Base-by-base conservation (phyloP, 2,329 filamentous ascomycete species). In the Gliomastix tumulicola region DNA sequence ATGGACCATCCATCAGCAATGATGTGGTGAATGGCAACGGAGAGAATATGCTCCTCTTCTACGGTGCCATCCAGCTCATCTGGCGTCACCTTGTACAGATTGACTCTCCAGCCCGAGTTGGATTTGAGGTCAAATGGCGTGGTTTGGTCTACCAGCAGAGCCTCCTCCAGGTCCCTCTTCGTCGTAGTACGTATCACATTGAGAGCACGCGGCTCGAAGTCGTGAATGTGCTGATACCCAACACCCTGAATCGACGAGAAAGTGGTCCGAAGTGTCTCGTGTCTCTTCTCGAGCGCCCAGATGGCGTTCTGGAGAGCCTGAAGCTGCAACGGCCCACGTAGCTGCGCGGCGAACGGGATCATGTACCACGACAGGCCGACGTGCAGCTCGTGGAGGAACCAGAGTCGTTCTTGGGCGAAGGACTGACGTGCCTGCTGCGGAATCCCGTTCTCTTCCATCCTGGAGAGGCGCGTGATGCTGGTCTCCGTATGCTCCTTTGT, bases 401-500 rank as follows among this genome's bases (percentile, higher is more conserved):
- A 49, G 2, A 49, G 33, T 5, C 47, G 42, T 8, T 39, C 42
- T 30, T 49, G 47, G 18, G 46, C 45, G 39, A 44, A 49, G 5
- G 47, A 49, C 20, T 49, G 47, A n/a, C n/a, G n/a, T n/a, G n/a
- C n/a, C 23, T 48, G 38, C 4, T 47, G 37, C 5, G 47, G 45
- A 27, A 40, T 40, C 9, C 12, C 22, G 16, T 35, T 15, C 15
- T 36, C 30, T 15, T 34, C 31, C 19, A 21, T 34, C 3, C 25
- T 37, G 9, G 31, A 37, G 15, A 31, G 21, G 23, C 22, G 21
- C 17, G 34, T 34, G 19, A 38, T 21, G 16, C 30, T 18, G 7
- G 16, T 17, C 11, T 34, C 36, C 6, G 30, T 22, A 8, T 23
- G n/a, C 13, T 11, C 21, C n/a, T n/a, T n/a, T n/a, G n/a, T n/a